Evolutionary conservation across 2,329 filamentous ascomycete species (phyloP).

Genomic region (Aspergillus ibericus): DNA sequence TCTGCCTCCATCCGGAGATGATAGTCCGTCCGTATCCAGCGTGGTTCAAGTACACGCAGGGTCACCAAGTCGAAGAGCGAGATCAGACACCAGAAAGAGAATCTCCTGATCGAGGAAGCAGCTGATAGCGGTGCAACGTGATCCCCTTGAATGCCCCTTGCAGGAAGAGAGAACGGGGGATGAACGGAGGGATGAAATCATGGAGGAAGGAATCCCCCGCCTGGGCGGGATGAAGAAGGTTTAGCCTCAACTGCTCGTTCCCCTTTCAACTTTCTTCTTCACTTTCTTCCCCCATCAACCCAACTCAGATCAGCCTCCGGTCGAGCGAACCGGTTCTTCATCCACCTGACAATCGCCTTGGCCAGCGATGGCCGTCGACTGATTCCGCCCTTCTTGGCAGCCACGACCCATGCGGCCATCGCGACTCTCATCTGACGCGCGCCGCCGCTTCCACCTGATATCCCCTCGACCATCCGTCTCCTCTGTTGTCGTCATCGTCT

Average conservation of each 20-base stretch:
- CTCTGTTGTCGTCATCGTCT: conserved; percentile 1
- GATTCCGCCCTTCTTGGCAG: conserved; percentile 1
- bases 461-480: neutral
- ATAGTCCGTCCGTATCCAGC: neutral
- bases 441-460: neutral
- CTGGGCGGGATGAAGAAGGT: too few relatives aligned
- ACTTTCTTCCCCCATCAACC: neutral
- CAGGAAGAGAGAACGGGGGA: too few relatives aligned
- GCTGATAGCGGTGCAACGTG: neutral
- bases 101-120: neutral
- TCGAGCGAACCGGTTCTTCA: neutral
- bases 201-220: too few relatives aligned
- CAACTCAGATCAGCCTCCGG: neutral
- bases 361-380: neutral
- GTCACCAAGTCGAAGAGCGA: neutral
- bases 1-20: neutral
- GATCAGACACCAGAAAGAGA: neutral
- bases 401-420: neutral
- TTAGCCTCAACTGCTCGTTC: neutral
- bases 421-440: conserved; percentile 5
- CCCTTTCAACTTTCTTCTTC: neutral
- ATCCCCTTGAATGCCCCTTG: too few relatives aligned
- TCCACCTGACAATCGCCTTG: neutral
- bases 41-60: neutral
- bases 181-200: too few relatives aligned